These are phyloP conservation scores for Trichoderma gamsii DNA, from an alignment of 495 filamentous ascomycete species.

Conservation along the genomic window DNA sequence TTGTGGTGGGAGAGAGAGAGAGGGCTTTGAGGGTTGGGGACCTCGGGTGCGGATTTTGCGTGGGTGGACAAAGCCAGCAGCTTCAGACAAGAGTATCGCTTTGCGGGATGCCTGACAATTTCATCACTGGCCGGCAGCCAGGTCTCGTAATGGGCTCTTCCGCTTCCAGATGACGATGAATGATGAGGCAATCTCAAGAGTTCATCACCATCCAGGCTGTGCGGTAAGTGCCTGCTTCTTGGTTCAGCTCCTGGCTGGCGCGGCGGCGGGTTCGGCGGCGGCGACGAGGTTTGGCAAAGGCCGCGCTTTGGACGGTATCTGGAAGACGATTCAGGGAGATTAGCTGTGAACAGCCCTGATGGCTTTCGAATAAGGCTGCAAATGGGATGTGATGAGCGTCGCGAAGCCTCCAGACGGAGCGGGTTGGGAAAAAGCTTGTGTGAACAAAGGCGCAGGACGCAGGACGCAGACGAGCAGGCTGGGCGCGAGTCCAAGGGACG, in stretches of 20 bases:
- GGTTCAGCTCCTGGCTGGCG: constrained; percentile 13
- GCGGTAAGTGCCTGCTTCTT: constrained; percentile 14
- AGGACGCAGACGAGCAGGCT: background rate
- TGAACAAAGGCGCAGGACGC: background rate
- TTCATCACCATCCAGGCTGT: constrained; percentile 12
- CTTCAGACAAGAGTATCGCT: constrained; percentile 10
- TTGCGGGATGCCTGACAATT: constrained; percentile 23
- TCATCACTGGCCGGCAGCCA: constrained; percentile 18
- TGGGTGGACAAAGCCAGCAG: background rate
- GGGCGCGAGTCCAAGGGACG: background rate
- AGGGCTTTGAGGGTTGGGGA: constrained; percentile 6
- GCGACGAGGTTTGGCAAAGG: background rate
- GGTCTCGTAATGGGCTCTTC: constrained; percentile 11
- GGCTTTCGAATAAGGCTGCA: background rate
- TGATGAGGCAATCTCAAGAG: constrained; percentile 8
- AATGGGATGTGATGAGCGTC: background rate
- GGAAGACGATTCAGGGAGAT: background rate
- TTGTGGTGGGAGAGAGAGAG: background rate
- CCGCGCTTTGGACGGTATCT: background rate
- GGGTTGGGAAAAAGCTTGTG: constrained; percentile 8
- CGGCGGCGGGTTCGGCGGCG: constrained; percentile 13
- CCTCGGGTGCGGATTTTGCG: background rate
- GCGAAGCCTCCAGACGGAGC: constrained; percentile 4
- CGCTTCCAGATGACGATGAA: constrained; percentile 10
- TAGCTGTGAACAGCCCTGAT: background rate